phyloP scores from a whole-genome alignment of 2,329 filamentous ascomycete genomes.

The Colletotrichum sp. region DNA sequence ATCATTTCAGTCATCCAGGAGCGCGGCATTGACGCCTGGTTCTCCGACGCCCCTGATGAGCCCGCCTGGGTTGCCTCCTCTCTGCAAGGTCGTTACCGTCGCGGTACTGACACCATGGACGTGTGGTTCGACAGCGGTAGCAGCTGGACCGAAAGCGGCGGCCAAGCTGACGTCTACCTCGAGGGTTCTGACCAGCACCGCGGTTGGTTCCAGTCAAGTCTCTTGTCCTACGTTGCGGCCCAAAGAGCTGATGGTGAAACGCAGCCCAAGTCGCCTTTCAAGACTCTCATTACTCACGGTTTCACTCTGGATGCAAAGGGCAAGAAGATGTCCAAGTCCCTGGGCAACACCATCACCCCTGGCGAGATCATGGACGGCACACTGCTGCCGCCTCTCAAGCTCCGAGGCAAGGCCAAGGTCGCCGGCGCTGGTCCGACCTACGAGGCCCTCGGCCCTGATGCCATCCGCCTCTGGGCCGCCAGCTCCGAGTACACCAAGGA shows the following conservation, averaged over 20 bases:
- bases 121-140: conserved; percentile 99
- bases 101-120: conserved; percentile 96
- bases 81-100: conserved; percentile 66
- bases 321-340: conserved; percentile 98
- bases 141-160: conserved; percentile 74
- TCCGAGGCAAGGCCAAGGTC: conserved; percentile 57
- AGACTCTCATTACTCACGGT: conserved; percentile 90
- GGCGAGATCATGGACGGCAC: conserved; percentile 85
- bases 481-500: conserved; percentile 92
- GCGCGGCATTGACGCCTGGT: conserved; percentile 92
- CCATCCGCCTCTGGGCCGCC: conserved; percentile 87
- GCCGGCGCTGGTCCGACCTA: conserved; percentile 44
- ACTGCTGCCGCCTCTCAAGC: conserved; percentile 72
- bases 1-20: conserved; percentile 80
- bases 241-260: conserved; percentile 43
- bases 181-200: conserved; percentile 97
- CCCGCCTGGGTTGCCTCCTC: conserved; percentile 75
- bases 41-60: conserved; percentile 81
- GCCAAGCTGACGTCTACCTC: conserved; percentile 82
- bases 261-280: conserved; percentile 70
- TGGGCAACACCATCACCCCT: conserved; percentile 87
- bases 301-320: conserved; percentile 89
- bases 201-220: conserved; percentile 97
- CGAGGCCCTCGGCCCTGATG: conserved; percentile 84
- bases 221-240: conserved; percentile 82